Evolutionary conservation across 108 stramenopile genomes (phyloP).

Genomic region (Mediolabrus comicus): DNA sequence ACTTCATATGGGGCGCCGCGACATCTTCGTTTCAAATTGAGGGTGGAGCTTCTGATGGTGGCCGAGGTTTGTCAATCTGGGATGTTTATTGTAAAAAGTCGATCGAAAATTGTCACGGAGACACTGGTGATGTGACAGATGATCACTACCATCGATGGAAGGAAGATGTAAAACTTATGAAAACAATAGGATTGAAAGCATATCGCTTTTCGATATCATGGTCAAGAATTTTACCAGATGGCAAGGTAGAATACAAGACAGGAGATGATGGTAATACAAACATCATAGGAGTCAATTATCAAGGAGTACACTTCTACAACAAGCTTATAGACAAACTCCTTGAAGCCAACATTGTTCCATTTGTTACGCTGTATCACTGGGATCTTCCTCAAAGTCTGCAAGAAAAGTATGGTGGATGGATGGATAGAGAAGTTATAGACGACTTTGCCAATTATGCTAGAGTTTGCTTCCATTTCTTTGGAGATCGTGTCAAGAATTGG

Average conservation of each 20-base stretch:
- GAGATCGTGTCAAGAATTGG: conserved; percentile 91
- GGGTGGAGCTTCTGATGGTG: conserved; percentile 78
- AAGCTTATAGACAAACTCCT: conserved; percentile 82
- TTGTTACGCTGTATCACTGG: conserved; percentile 94
- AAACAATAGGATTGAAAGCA: conserved; percentile 75
- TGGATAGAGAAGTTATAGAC: conserved; percentile 47
- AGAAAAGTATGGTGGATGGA: conserved; percentile 83
- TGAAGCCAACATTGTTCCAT: conserved; percentile 78
- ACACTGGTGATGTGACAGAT: conserved; percentile 81
- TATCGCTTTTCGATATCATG: conserved; percentile 94
- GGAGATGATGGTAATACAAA: conserved; percentile 16
- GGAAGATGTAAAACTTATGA: conserved; percentile 84
- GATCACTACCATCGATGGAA: conserved; percentile 89
- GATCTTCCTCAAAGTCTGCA: conserved; percentile 89
- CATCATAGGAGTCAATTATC: conserved; percentile 53
- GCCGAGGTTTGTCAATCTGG: conserved; percentile 89
- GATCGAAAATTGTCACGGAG: conserved; percentile 58
- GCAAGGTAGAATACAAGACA: conserved; percentile 35
- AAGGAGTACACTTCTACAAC: conserved; percentile 89
- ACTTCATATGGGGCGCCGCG: conserved; percentile 89
- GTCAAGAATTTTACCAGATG: conserved; percentile 87
- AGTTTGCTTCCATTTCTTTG: conserved; percentile 86
- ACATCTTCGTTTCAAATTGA: conserved; percentile 93
- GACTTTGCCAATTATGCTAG: conserved; percentile 88
- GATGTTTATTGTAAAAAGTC: conserved; percentile 71